Base-by-base conservation (phyloP, 2,329 filamentous ascomycete species). In the Leptodontidium sp. region DNA sequence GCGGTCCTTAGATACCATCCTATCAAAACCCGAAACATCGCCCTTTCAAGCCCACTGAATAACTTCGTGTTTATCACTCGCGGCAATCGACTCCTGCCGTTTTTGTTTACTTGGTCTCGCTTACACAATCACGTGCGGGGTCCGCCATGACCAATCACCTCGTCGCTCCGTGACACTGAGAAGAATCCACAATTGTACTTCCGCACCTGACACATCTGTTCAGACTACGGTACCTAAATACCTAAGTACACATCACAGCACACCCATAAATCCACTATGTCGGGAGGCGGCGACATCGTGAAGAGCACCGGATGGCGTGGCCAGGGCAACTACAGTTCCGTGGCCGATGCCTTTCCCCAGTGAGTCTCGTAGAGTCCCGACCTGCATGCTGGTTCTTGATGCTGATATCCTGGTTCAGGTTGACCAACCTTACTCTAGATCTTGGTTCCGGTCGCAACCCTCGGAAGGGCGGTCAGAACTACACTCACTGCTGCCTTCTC, bases 401-500 rank as follows among this genome's bases (percentile, higher is more conserved):
- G 15, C 12, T 29, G 15, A 61, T 2, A 1, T 43, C 7, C 2
- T 24, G 7, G 1, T 15, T 12, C 1, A 61, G 40, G 7, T 14
- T 61, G 9, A 32, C 40, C 40, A 61, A 61, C 17, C 58, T 61
- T 4, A 61, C 58, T n/a, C 58, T 61, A 12, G 58, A 61, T 35
- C 40, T 40, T 17, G 58, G 58, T 21, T 29, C 58, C 8, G 40
- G 58, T n/a, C 40, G 40, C 21, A 14, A 49, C 40, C 58, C 58
- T 53, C 62, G 62, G 15, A 52, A 26, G 26, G 66, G 59, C 24
- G 64, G 52, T 4, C 50, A 26, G 14, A 68, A 70, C 40, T 17
- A 50, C 52, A 69, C 69, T 14, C 61, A 61, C 24, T 69, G 67
- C 38, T 71, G 69, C 24, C 35, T 71, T 2, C 57, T 65, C 12